phyloP scores from a whole-genome alignment of 345 rosid species.

The Gossypium rotundifolium region DNA sequence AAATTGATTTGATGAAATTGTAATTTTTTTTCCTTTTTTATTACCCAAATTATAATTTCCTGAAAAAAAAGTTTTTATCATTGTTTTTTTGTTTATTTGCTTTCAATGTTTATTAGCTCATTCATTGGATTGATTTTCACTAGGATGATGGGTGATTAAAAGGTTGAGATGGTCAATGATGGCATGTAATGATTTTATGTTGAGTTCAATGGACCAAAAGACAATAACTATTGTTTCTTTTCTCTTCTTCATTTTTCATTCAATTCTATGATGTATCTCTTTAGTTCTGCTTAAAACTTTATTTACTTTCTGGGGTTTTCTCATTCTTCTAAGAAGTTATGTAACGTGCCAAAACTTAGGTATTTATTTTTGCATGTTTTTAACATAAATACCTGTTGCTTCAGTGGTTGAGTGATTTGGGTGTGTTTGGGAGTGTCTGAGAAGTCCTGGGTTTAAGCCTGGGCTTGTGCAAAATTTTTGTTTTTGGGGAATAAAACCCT shows the following conservation, averaged over 20 bases:
- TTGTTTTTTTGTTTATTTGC: no score
- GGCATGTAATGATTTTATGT: not conserved
- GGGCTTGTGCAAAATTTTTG: no score
- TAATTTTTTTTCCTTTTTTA: not conserved
- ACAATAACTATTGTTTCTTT: not conserved
- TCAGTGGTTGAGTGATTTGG: no score
- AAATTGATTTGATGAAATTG: not conserved
- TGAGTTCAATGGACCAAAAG: not conserved
- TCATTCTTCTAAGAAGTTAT: not conserved
- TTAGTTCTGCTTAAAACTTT: not conserved
- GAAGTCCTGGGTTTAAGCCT: no score
- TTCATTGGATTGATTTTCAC: not conserved
- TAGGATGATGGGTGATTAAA: not conserved
- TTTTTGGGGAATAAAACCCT: no score
- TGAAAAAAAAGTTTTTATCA: not conserved
- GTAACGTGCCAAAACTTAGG: no score
- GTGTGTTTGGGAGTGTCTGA: no score
- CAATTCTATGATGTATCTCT: not conserved
- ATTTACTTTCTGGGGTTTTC: not conserved
- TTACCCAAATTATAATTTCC: not conserved
- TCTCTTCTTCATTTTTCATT: not conserved
- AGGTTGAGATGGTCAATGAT: not conserved
- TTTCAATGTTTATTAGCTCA: not conserved
- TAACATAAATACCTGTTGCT: no score
- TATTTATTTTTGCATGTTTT: no score